These are phyloP conservation scores for Pseudotsuga menziesii DNA, from an alignment of 75 land plant species.

Conservation along the genomic window DNA sequence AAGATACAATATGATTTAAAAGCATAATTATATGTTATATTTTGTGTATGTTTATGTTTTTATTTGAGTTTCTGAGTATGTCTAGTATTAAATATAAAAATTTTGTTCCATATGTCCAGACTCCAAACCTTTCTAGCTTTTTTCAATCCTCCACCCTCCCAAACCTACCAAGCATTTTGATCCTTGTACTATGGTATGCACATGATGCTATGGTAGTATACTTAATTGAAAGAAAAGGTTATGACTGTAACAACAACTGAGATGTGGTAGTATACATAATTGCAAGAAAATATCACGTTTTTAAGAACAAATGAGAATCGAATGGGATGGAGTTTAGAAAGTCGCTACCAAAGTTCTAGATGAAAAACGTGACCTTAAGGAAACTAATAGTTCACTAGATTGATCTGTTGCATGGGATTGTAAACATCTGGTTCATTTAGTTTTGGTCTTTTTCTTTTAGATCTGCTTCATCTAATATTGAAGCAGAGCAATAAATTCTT, in stretches of 20 bases:
- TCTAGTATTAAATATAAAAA: no score
- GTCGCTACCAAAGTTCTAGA: background rate
- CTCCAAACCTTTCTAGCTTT: no score
- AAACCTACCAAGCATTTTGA: no score
- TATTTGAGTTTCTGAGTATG: no score
- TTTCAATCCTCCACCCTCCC: no score
- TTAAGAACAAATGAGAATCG: background rate
- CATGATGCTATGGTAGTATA: background rate
- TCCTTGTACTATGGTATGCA: background rate
- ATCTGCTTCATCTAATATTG: background rate
- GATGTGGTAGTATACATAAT: background rate
- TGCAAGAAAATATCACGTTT: background rate
- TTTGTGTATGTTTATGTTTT: no score
- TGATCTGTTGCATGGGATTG: background rate
- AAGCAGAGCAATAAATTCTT: no score
- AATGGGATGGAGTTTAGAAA: background rate
- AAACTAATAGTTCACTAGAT: background rate
- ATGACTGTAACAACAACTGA: background rate
- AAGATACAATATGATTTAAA: no score
- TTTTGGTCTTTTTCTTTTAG: background rate
- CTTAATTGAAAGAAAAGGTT: background rate
- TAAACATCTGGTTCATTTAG: background rate
- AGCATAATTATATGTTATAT: no score
- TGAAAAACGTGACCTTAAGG: background rate
- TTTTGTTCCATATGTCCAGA: no score